Evolutionary conservation across 768 basidiomycete genomes (phyloP), one percentile per base, ranked within the genome.

Genomic region (Agaricus bisporus): DNA sequence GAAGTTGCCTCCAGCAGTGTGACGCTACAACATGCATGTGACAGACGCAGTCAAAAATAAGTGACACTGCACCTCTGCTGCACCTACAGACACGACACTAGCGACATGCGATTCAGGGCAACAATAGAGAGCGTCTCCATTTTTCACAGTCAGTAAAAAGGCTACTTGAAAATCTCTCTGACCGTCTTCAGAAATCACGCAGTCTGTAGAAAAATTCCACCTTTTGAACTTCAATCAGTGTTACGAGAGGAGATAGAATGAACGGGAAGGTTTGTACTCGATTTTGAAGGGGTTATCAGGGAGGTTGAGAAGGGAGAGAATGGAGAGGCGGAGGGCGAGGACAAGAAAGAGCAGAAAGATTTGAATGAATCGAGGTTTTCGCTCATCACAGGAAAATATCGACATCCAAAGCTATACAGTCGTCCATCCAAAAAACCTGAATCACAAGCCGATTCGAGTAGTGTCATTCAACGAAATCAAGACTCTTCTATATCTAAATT

Each of bases 171-270:
- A 18, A 41, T 29, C 14, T 3, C n/a, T 20, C 38, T 56, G 5
- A 47, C 29, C 2, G 9, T 26, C 10, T 26, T 10, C 61, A 93
- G 91, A 81, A 41, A 82, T 92, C 41, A 81, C 90, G 7, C 90
- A 92, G 68, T 78, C 88, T 0, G 74, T 93, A 18, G 90, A 91
- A 63, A 91, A 88, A 60, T 70, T 92, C 17, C 86, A 92, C n/a
- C n/a, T n/a, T 95, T 83, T 66, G 97, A 99, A 64, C 75, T 97
- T 15, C 81, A 86, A 59, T 68, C 95, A 2, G 91, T 93, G 0
- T 74, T 98, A 10, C 80, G 81, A 53, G 73, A 76, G 1, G 81
- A 85, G 48, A 80, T 78, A 55, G 80, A 66, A 42, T 95, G 85
- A 91, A 86, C 79, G 2, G 88, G 83, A 5, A 72, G 72, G 58